Conservation (phyloP, 1,139 yeast species). For the Candida labiduridarum region DNA sequence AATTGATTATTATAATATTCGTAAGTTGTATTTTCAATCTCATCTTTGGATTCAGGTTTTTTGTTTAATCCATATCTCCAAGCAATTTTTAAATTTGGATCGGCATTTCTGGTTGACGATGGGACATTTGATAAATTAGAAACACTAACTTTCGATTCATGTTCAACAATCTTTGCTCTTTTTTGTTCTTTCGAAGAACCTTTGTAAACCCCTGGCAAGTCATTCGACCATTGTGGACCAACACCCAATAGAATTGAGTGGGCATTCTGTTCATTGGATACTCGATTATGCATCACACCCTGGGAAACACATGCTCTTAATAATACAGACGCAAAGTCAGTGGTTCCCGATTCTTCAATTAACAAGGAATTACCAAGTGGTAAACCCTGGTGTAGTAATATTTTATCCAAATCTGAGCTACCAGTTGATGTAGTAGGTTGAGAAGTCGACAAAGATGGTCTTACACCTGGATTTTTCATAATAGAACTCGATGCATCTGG, state of each 20-base stretch:
- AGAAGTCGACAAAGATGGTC: constrained; percentile 78
- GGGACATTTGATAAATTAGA: constrained; percentile 52
- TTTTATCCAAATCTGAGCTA: constrained; percentile 68
- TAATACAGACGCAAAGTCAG: constrained; percentile 83
- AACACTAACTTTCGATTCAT: constrained; percentile 68
- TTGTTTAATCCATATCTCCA: constrained; percentile 79
- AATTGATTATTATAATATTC: constrained; percentile 68
- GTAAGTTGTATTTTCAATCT: constrained; percentile 25
- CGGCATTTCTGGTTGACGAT: constrained; percentile 21
- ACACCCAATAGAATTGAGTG: constrained; percentile 73
- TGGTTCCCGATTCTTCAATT: constrained; percentile 83
- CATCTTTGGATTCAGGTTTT: constrained; percentile 26
- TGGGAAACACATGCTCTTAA: constrained; percentile 75
- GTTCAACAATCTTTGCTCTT: constrained; percentile 56
- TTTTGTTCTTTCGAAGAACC: constrained; percentile 71
- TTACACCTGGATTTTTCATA: constrained; percentile 56
- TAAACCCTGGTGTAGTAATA: constrained; percentile 80
- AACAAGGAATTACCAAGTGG: constrained; percentile 76
- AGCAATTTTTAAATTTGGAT: constrained; percentile 71
- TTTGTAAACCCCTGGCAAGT: constrained; percentile 78
- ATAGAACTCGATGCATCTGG: constrained; percentile 13
- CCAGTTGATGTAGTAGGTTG: constrained; percentile 82
- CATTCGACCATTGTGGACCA: constrained; percentile 63
- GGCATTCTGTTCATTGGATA: constrained; percentile 36
- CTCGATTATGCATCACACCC: constrained; percentile 72